Evolutionary conservation across 192 early-diverging fungal species (phyloP), one percentile per base, ranked within the genome.

Genomic region (Coemansia biformis): DNA sequence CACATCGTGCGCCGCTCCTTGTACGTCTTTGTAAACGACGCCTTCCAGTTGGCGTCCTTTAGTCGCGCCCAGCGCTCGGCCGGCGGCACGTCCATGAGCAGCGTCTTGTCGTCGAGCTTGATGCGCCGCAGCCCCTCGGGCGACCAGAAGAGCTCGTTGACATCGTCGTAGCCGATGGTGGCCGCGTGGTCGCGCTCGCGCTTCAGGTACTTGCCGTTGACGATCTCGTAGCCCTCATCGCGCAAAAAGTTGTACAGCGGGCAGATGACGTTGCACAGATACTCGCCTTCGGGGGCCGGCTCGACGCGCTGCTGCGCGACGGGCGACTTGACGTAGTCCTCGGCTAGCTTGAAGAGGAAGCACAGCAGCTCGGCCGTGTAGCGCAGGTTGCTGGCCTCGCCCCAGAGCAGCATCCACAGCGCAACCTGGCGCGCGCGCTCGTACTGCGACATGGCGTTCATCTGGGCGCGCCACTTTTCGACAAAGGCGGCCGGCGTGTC

Each of bases 101-200:
- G 51, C 12, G 77, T 51, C 57, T 82, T 80, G 54, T 79, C 79
- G 13, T 86, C 65, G 37, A 68, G 67, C 21, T 59, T 55, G 36
- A 84, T 80, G 30, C 61, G 61, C 18, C 75, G 69, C 47, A 92
- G 79, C 7, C 75, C 75, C 45, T 82, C 79, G 11, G 82, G 77
- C 31, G 77, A 72, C 87, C 89, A 89, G 67, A 91, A 91, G 21
- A 85, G 58, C 53, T 91, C 85, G 60, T 91, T 91, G 50, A 90
- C 79, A 44, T 88, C 86, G 59, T 88, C 88, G 48, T 90, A 88
- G 8, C 88, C 86, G 38, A 90, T 84, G 9, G 79, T 83, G 19
- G 71, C 60, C 14, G 78, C 73, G 57, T 90, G 88, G 47, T 89
- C 89, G 51, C 81, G 76, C 75, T 88, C 85, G 52, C 81, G 78